Base-by-base conservation (phyloP, 345 rosid genomes). In the Lepidium africanum region DNA sequence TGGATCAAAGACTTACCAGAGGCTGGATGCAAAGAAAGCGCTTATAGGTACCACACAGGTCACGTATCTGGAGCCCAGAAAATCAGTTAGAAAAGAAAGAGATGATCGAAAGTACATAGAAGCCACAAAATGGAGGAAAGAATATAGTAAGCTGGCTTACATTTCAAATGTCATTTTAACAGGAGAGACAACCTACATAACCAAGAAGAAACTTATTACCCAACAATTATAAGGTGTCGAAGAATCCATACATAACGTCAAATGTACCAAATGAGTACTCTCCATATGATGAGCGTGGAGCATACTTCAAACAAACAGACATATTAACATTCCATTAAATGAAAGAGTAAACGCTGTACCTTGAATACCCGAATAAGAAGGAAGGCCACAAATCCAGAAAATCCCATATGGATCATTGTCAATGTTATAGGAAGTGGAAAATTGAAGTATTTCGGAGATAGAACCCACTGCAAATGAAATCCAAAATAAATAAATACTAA, bases 21-120 rank as follows among this genome's bases (percentile, higher is more conserved):
- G 99, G 72, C 97, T 94, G 59, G 97, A 86, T 14, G 99, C 97
- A 80, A 89, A 91, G 83, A 91, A 94, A 70, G 96, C 95, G 70
- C 97, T 91, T 60, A 94, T 91, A 38, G 96, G 97, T 63, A 94
- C 67, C 16, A 91, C 97, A 76, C 96, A 88, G 17, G 96, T 94
- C 43, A 91, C 85, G 64, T 91, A 94, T 84, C 97, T 94, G 87
- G 60, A 42, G 37, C 32, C 42, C 10, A 45, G 66, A 52, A 56
- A 50, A 65, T 53, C 15, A n/a, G 57, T 70, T 60, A 70, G n/a
- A 66, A 17, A 74, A 11, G 25, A 55, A 43, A 61, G 48, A 59
- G 41, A 35, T 23, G 32, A 54, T 14, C 16, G 17, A 43, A 36
- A 32, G 7, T 9, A 48, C 15, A 5, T 50, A 54, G 37, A 59